Evolutionary conservation across 163 green algal species (phyloP), one percentile per base, ranked within the genome.

Genomic region (Scenedesmus sp.): DNA sequence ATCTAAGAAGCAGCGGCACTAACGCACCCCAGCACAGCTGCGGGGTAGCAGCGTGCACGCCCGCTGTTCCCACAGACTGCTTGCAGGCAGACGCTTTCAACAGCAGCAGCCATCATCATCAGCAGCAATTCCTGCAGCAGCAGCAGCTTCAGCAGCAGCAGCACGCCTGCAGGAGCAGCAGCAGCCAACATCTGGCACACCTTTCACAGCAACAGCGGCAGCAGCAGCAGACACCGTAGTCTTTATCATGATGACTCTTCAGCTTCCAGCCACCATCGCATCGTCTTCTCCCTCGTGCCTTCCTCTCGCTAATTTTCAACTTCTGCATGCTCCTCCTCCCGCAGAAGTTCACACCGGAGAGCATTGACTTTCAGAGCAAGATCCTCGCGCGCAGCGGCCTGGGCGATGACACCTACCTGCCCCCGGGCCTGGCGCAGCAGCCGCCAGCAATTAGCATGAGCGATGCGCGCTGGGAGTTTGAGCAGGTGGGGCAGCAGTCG

Each of bases 321-420:
- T 76, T 76, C 66, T 15, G 59, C 59, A 64, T 15, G 62, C 26
- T 79, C 26, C 9, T 54, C 18, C 15, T 56, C 82, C 7, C 59
- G 79, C 86, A 91, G 81, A 90, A 86, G 23, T 92, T 93, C 73
- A 92, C 87, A 55, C 91, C 91, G 2, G 55, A 85, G 52, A 93
- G 70, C 85, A 74, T 99, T n/a, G 90, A 95, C 18, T 99, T 99
- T 85, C 97, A 99, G 93, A 77, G 95, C 70, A 98, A 97, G 90
- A 97, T 99, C 70, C 82, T 98, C 64, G 84, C 92, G 1, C 91
- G 94, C 16, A 97, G 95, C 16, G 97, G 97, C 20, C 93, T 99
- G 70, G 97, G 97, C 1, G 93, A 98, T 59, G 94, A 98, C 74
- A 99, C 97, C 0, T 99, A 98, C 93, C 92, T 99, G 74, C 97